Percentiles rank a stretch among this genome's conserved stretches.
Evolutionary conservation across 2,329 filamentous ascomycete species (phyloP).

Genomic region (Metarhizium humberi): DNA sequence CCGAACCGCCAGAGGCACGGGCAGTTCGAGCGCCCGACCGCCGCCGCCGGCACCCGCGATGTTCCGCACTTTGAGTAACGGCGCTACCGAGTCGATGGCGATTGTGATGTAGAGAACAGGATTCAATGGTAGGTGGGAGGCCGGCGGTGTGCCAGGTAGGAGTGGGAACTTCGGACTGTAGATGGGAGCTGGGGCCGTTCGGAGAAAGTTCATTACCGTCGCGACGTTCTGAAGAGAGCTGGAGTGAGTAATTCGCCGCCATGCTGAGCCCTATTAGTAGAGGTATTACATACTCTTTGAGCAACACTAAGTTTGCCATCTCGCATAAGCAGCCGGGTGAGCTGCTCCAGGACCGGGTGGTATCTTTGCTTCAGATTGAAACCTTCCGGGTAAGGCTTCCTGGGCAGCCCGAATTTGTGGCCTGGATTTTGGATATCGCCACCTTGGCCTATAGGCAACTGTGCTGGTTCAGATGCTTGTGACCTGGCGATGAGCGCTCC

Average conservation of each 20-base stretch:
- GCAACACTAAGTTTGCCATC: constrained; percentile 85
- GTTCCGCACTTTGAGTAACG: constrained; percentile 69
- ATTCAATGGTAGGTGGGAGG: constrained; percentile 74
- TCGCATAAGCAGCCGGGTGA: constrained; percentile 84
- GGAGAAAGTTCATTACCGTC: constrained; percentile 72
- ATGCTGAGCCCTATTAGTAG: neutral
- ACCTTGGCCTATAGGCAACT: constrained; percentile 9
- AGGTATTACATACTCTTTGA: constrained; percentile 59
- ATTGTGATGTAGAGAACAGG: constrained; percentile 83
- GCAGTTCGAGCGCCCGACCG: constrained; percentile 74
- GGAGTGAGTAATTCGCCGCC: neutral
- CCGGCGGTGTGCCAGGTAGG: constrained; percentile 66
- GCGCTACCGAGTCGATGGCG: constrained; percentile 87
- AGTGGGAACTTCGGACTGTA: constrained; percentile 63
- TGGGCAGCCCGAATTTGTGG: constrained; percentile 71
- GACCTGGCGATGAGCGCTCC: constrained; percentile 19
- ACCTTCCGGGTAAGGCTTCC: constrained; percentile 51
- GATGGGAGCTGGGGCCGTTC: constrained; percentile 72
- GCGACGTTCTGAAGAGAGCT: constrained; percentile 60
- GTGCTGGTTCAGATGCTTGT: constrained; percentile 10
- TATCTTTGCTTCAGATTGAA: constrained; percentile 71
- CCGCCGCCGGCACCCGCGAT: constrained; percentile 76
- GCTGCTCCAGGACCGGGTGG: constrained; percentile 73
- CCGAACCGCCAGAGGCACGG: constrained; percentile 63
- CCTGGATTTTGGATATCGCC: constrained; percentile 34